A percentile compares a stretch with the other conserved stretches of the same genome.
Evolutionary conservation across 202 grass and related monocot genomes (phyloP).

Genomic region (Musa balbisiana): DNA sequence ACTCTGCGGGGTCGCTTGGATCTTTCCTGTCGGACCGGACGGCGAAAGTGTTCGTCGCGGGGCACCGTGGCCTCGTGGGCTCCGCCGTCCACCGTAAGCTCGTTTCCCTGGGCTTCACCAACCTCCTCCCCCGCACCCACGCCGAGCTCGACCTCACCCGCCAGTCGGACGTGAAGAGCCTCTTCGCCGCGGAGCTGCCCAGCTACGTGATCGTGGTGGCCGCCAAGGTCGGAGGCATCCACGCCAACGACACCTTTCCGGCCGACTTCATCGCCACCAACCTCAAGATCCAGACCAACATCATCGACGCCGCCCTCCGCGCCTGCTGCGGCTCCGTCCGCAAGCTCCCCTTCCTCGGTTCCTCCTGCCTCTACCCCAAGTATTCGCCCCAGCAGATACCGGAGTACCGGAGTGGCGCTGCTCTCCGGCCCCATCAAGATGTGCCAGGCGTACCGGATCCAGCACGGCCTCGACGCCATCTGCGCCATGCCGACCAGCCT

Average conservation of each 20-base stretch:
- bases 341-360: slow-evolving; percentile 64
- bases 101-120: slow-evolving; percentile 49
- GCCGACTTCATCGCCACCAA: slow-evolving; percentile 69
- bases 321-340: slow-evolving; percentile 50
- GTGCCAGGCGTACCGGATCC: slow-evolving; percentile 70
- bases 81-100: slow-evolving; percentile 57
- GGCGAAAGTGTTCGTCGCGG: slow-evolving; percentile 55
- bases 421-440: slow-evolving; percentile 80
- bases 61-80: slow-evolving; percentile 58
- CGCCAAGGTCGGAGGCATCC: slow-evolving; percentile 80
- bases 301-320: slow-evolving; percentile 46
- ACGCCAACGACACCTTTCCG: slow-evolving; percentile 65
- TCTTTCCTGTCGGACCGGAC: slow-evolving; percentile 57
- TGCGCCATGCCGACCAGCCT: slow-evolving; percentile 64
- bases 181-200: slow-evolving; percentile 52
- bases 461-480: slow-evolving; percentile 65
- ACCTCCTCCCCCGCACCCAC: slow-evolving; percentile 46
- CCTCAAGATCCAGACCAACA: slow-evolving; percentile 67
- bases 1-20: background rate
- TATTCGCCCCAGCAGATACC: slow-evolving; percentile 56
- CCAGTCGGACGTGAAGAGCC: slow-evolving; percentile 48
- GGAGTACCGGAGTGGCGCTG: slow-evolving; percentile 51
- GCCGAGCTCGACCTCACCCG: slow-evolving; percentile 64
- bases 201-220: slow-evolving; percentile 64
- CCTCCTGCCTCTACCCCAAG: slow-evolving; percentile 55